These are phyloP conservation scores for Epithemia pelagica DNA, from an alignment of 108 stramenopile genomes.

Conservation along the genomic window DNA sequence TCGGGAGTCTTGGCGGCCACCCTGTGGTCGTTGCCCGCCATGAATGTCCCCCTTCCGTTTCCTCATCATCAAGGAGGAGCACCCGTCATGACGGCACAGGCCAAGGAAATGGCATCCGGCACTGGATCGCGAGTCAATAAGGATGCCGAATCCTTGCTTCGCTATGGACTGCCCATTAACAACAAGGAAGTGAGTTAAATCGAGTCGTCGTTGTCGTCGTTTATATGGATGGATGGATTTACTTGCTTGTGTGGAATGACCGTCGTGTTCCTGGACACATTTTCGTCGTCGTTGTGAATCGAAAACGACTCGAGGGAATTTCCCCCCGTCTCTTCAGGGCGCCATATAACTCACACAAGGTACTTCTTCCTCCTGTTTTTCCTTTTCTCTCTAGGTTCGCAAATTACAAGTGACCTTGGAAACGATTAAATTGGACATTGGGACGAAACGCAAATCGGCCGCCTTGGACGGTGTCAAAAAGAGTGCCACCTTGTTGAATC, in stretches of 20 bases:
- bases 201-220: too few relatives aligned
- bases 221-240: background rate
- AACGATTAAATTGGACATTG: slow-evolving; percentile 65
- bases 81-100: slow-evolving; percentile 17
- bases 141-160: slow-evolving; percentile 82
- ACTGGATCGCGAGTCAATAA: slow-evolving; percentile 87
- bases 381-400: too few relatives aligned
- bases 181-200: slow-evolving; percentile 82
- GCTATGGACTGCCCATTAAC: slow-evolving; percentile 85
- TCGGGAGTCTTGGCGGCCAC: slow-evolving; percentile 14
- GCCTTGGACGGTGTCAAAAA: slow-evolving; percentile 81
- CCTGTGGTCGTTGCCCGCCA: slow-evolving; percentile 20
- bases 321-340: too few relatives aligned
- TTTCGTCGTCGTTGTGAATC: slow-evolving; percentile 5
- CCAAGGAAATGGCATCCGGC: slow-evolving; percentile 85
- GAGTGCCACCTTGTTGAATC: slow-evolving; percentile 35
- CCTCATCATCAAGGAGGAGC: background rate
- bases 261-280: too few relatives aligned
- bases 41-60: background rate
- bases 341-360: too few relatives aligned
- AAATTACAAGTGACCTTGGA: slow-evolving; percentile 78
- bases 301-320: too few relatives aligned
- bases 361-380: too few relatives aligned
- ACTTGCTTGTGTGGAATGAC: background rate
- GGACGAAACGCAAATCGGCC: slow-evolving; percentile 74